Conservation (phyloP, 805 yeast species). For the Blastobotrys americana region DNA sequence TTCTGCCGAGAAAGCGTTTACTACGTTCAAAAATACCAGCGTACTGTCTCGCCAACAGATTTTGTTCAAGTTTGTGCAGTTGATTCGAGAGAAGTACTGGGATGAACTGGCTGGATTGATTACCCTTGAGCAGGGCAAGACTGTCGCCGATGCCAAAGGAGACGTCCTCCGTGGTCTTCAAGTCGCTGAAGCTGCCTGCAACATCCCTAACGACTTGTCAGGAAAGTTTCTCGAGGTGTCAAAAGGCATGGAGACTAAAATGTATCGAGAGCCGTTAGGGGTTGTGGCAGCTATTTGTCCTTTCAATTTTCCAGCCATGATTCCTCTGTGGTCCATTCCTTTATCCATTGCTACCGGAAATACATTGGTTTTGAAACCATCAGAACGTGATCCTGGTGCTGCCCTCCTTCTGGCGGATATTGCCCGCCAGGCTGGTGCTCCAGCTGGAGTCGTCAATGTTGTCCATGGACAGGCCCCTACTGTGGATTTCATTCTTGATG, state of each 20-base stretch:
- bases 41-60: conserved; percentile 51
- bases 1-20: conserved; percentile 57
- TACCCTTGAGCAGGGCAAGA: conserved; percentile 70
- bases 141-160: conserved; percentile 67
- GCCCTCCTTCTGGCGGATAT: conserved; percentile 68
- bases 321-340: conserved; percentile 63
- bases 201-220: conserved; percentile 51
- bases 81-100: conserved; percentile 52
- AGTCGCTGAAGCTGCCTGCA: conserved; percentile 71
- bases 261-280: conserved; percentile 65
- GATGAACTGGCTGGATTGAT: conserved; percentile 59
- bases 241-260: conserved; percentile 67
- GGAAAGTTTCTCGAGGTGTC: conserved; percentile 63
- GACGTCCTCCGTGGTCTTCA: conserved; percentile 71
- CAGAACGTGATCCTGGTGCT: conserved; percentile 78
- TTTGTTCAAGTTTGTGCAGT: conserved; percentile 59
- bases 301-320: conserved; percentile 82
- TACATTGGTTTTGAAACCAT: conserved; percentile 60
- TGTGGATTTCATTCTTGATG: conserved; percentile 62
- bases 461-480: conserved; percentile 70
- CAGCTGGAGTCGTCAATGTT: conserved; percentile 63
- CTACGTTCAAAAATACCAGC: conserved; percentile 45
- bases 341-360: conserved; percentile 63
- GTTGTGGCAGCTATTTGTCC: conserved; percentile 74
- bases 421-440: conserved; percentile 66